These are phyloP conservation scores for Mangifera indica DNA, from an alignment of 345 rosid species.

Conservation along the genomic window DNA sequence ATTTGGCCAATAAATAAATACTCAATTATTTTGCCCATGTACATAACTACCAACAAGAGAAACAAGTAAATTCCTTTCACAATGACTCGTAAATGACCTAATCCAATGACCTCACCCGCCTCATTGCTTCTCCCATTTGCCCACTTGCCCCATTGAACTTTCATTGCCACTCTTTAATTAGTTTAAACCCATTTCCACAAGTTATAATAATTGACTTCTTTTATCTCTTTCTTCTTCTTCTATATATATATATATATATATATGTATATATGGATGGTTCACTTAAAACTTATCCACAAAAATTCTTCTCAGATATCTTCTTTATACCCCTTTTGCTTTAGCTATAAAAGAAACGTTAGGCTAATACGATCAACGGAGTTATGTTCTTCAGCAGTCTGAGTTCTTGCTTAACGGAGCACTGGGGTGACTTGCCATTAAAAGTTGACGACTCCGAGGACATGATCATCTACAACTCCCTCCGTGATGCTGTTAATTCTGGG, in stretches of 20 bases:
- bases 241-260: neutral
- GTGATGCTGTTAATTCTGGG: constrained; percentile 51
- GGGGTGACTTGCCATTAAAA: constrained; percentile 63
- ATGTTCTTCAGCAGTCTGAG: constrained; percentile 28
- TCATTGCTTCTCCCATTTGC: neutral
- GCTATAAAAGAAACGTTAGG: neutral
- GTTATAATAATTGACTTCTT: neutral
- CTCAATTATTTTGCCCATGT: no score
- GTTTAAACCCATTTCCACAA: neutral
- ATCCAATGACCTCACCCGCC: neutral
- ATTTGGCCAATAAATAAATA: no score
- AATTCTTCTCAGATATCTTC: neutral
- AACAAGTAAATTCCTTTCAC: neutral
- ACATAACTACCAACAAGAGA: neutral
- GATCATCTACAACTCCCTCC: constrained; percentile 53
- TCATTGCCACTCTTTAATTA: neutral
- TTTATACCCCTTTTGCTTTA: neutral
- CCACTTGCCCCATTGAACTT: neutral
- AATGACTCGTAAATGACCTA: neutral
- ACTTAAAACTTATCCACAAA: neutral
- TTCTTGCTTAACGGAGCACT: constrained; percentile 53
- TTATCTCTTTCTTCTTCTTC: neutral
- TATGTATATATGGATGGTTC: no score
- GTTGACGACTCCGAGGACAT: constrained; percentile 58
- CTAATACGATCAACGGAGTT: constrained; percentile 8